Base-by-base conservation (phyloP, 2,329 filamentous ascomycete species). In the Lecanicillium sp. region DNA sequence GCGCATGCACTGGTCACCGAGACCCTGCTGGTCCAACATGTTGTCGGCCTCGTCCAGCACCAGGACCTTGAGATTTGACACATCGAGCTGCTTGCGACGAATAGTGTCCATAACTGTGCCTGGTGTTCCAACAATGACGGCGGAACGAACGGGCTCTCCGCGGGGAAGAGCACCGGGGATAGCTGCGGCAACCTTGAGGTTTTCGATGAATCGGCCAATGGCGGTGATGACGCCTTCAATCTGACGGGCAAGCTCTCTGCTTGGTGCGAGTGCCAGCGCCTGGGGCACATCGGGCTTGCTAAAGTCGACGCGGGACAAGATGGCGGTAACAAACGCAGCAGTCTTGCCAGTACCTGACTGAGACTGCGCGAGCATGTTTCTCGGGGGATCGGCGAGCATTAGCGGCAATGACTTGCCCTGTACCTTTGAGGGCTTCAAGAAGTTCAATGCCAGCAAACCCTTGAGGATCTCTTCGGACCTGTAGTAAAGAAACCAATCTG, bases 291-390 rank as follows among this genome's bases (percentile, higher is more conserved):
- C 65, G 15, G 80, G 71, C 46, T 75, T 72, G 37, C 56, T 68
- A 42, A 89, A 75, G 54, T 98, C 87, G 55, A 96, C 65, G 46
- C 92, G 86, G 42, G 85, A 85, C 29, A 98, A 74, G 44, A 94
- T 84, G 44, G 94, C 94, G 45, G 95, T 81, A 33, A 92, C 85
- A 60, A 98, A 98, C 16, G 92, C 92, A 15, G 89, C 92, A 0
- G 92, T 98, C 71, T 98, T 98, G 55, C 92, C 92, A 15, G 92
- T 98, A 51, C 92, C 92, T 3, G 92, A 98, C 62, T 98, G 92
- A n/a, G 92, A 98, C 64, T 98, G 92, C 4, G 89, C 92, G 55
- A 98, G 90, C 75, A 98, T 84, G 63, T 96, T 96, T 48, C 74
- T 73, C 1, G 90, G 83, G n/a, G 92, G 90, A 55, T 95, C 71